Evolutionary conservation across 371 early-diverging fungal genomes (phyloP).

Genomic region (Rhizopus delemar): DNA sequence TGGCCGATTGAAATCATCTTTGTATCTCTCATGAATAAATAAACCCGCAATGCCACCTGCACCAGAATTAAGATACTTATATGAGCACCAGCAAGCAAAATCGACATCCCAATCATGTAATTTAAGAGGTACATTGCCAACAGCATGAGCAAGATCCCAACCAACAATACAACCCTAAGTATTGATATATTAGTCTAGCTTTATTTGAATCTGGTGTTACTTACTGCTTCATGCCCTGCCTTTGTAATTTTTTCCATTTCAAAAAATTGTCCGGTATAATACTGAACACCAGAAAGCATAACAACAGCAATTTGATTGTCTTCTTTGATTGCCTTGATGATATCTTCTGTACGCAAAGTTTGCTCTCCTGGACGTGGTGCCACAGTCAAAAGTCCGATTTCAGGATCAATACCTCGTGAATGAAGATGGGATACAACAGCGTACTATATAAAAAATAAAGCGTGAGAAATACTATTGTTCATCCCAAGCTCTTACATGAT

Average conservation of each 20-base stretch:
- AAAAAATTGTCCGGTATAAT: conserved; percentile 94
- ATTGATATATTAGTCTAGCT: neutral
- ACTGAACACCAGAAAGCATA: conserved; percentile 91
- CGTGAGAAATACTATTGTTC: conserved; percentile 36
- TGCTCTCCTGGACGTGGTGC: conserved; percentile 76
- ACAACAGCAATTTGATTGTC: conserved; percentile 85
- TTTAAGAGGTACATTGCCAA: conserved; percentile 86
- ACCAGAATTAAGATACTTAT: conserved; percentile 96
- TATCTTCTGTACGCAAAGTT: conserved; percentile 77
- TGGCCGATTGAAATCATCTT: conserved; percentile 49
- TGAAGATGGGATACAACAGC: conserved; percentile 86
- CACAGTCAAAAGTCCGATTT: conserved; percentile 69
- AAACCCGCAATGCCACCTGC: conserved; percentile 93
- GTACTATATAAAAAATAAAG: conserved; percentile 53
- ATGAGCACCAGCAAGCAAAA: conserved; percentile 98
- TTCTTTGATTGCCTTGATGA: conserved; percentile 70
- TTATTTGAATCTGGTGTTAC: conserved; percentile 1
- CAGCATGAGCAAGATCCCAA: conserved; percentile 96
- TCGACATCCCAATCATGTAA: conserved; percentile 97
- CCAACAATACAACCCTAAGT: conserved; percentile 86
- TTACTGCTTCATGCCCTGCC: conserved; percentile 78
- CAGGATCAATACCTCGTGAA: conserved; percentile 80
- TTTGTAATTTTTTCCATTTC: conserved; percentile 84
- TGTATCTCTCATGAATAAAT: conserved; percentile 82
- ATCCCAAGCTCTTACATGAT: conserved; percentile 54